Conservation (phyloP, 2,329 filamentous ascomycete genomes). For the Intubia oerlemansii region DNA sequence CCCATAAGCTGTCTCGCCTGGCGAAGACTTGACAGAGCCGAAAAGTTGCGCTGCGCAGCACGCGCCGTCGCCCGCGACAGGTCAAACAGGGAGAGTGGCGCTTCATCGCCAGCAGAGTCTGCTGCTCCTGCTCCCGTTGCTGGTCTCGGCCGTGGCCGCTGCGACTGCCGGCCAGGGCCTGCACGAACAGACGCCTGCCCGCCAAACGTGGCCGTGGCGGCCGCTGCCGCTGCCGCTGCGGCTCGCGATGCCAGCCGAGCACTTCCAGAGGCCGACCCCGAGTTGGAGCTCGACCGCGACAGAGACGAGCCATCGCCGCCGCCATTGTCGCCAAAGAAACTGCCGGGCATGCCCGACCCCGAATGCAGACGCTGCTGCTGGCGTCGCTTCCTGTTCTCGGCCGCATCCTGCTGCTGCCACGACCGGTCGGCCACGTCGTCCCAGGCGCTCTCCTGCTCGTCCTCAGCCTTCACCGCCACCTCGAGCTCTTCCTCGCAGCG, state of each 20-base stretch:
- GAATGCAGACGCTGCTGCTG: background rate
- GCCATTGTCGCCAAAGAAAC: conserved; percentile 19
- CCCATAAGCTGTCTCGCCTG: conserved; percentile 14
- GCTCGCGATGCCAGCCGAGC: conserved; percentile 5
- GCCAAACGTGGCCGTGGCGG: conserved; percentile 9
- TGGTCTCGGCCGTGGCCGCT: background rate
- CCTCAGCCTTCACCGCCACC: conserved; percentile 41
- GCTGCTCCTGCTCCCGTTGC: conserved; percentile 9
- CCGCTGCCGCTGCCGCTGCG: conserved; percentile 9
- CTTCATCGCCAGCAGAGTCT: conserved; percentile 20
- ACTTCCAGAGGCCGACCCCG: too few relatives aligned
- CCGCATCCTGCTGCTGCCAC: conserved; percentile 15
- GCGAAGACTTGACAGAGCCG: conserved; percentile 30
- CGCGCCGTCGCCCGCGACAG: conserved; percentile 38
- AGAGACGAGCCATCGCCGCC: background rate
- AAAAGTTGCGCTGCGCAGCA: conserved; percentile 35
- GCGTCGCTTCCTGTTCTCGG: background rate
- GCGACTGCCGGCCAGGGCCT: background rate
- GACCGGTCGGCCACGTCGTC: conserved; percentile 42
- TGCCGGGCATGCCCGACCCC: conserved; percentile 27
- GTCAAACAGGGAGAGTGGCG: conserved; percentile 44
- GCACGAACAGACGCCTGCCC: conserved; percentile 10
- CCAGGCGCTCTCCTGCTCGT: conserved; percentile 47
- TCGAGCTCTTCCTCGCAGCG: conserved; percentile 62
- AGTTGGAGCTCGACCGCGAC: conserved; percentile 1